Evolutionary conservation across 1,139 yeast genomes (phyloP).

Genomic region (Suhomyces coccinellae): DNA sequence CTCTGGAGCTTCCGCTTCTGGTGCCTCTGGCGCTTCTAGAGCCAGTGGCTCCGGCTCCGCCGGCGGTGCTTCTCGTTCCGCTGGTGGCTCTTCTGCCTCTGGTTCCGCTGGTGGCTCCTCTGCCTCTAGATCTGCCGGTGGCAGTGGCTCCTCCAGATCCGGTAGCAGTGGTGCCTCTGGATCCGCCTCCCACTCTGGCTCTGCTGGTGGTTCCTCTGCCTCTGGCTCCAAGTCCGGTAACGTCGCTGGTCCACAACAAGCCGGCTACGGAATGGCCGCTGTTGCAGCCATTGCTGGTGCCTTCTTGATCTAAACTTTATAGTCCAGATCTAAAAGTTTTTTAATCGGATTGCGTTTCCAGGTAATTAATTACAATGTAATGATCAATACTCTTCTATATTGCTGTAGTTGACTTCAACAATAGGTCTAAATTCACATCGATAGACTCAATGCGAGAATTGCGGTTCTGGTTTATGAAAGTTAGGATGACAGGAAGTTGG

Average conservation of each 20-base stretch:
- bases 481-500: conserved; percentile 28
- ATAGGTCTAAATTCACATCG: conserved; percentile 6
- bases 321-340: neutral
- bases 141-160: conserved; percentile 10
- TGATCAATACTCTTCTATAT: neutral
- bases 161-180: conserved; percentile 8
- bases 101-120: conserved; percentile 42
- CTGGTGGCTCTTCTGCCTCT: neutral
- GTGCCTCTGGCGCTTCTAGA: conserved; percentile 17
- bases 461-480: conserved; percentile 23
- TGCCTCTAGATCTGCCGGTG: conserved; percentile 20
- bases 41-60: conserved; percentile 21
- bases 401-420: neutral
- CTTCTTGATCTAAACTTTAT: conserved; percentile 21
- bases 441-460: conserved; percentile 1
- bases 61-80: conserved; percentile 11
- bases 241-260: conserved; percentile 11
- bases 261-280: conserved; percentile 23
- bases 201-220: conserved; percentile 13
- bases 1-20: conserved; percentile 37
- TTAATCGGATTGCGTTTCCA: neutral
- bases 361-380: neutral
- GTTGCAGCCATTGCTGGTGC: conserved; percentile 28
- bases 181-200: conserved; percentile 9
- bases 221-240: conserved; percentile 12